A percentile compares a stretch with the other conserved stretches of the same genome.
Conservation (phyloP, 176 grass and related monocot genomes). For the Oryza rufipogon region DNA sequence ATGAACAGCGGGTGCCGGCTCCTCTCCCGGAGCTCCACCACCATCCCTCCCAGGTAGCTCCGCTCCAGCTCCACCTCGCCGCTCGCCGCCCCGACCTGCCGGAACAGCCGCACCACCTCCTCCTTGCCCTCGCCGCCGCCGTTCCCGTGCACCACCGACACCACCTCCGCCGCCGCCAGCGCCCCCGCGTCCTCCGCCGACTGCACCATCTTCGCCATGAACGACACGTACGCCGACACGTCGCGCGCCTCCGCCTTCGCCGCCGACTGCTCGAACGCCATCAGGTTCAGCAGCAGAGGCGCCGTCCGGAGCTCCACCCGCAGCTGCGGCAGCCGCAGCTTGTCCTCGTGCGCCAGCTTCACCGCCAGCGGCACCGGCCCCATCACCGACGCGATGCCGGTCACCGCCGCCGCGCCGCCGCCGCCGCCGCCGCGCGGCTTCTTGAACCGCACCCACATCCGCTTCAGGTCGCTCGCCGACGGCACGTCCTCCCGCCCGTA, state of each 20-base stretch:
- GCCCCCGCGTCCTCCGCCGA: slow-evolving; percentile 45
- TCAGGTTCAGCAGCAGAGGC: slow-evolving; percentile 58
- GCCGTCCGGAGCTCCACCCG: slow-evolving; percentile 49
- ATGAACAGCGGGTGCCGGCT: slow-evolving; percentile 54
- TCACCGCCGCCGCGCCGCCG: neutral
- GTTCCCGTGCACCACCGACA: slow-evolving; percentile 36
- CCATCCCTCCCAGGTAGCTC: slow-evolving; percentile 35
- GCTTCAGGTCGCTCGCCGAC: slow-evolving; percentile 58
- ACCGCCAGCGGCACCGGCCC: slow-evolving; percentile 51
- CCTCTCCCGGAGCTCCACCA: slow-evolving; percentile 40
- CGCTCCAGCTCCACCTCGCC: slow-evolving; percentile 39
- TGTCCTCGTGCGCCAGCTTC: slow-evolving; percentile 47
- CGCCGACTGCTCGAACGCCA: slow-evolving; percentile 54
- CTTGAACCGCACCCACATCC: slow-evolving; percentile 52
- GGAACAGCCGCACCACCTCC: slow-evolving; percentile 38
- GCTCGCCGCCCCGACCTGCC: slow-evolving; percentile 38
- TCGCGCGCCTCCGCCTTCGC: neutral
- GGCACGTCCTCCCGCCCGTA: slow-evolving; percentile 45
- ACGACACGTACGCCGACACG: slow-evolving; percentile 57
- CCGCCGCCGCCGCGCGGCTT: neutral
- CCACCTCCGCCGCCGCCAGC: slow-evolving; percentile 54
- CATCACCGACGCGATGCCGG: slow-evolving; percentile 40
- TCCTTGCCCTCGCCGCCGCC: slow-evolving; percentile 38
- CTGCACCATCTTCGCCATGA: slow-evolving; percentile 62
- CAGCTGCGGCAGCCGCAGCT: slow-evolving; percentile 41